Conservation (phyloP, 2,329 filamentous ascomycete genomes). For the Trichoderma asperellum region DNA sequence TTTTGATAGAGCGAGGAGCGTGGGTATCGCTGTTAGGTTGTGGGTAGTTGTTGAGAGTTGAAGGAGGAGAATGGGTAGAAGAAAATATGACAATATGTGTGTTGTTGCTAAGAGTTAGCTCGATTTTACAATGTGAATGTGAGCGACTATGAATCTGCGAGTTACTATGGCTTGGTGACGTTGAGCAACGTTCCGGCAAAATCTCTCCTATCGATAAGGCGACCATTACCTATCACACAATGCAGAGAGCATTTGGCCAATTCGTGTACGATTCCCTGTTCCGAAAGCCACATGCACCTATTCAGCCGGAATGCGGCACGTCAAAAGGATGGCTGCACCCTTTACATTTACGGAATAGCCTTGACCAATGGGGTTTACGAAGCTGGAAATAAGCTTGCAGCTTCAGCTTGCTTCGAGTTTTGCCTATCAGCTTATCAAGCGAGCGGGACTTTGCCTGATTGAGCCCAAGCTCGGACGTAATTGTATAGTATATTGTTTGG, state of each 20-base stretch:
- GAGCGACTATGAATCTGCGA: not conserved
- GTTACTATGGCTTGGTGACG: not conserved
- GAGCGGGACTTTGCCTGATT: not conserved
- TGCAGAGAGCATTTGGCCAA: not conserved
- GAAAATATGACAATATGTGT: slow-evolving; percentile 14
- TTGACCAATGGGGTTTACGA: slow-evolving; percentile 7
- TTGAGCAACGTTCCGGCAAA: not conserved
- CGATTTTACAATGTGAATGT: not conserved
- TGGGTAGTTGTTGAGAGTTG: slow-evolving; percentile 3
- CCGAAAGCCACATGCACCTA: slow-evolving; percentile 17
- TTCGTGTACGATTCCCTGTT: not conserved
- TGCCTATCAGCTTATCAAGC: slow-evolving; percentile 24
- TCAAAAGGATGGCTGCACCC: not conserved
- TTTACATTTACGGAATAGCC: not conserved
- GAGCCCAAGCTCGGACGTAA: not conserved
- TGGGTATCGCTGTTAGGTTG: not conserved
- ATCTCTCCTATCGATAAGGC: slow-evolving; percentile 8
- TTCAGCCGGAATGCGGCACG: slow-evolving; percentile 16
- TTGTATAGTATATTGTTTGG: not conserved
- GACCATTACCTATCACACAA: not conserved
- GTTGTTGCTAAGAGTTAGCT: not conserved
- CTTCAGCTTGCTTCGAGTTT: slow-evolving; percentile 12
- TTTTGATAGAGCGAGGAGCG: not conserved
- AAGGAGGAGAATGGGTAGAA: slow-evolving; percentile 11
- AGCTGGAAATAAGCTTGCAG: slow-evolving; percentile 23